Evolutionary conservation across 1,284 basidiomycete species (phyloP).

Genomic region (Ceratobasidium sp.): DNA sequence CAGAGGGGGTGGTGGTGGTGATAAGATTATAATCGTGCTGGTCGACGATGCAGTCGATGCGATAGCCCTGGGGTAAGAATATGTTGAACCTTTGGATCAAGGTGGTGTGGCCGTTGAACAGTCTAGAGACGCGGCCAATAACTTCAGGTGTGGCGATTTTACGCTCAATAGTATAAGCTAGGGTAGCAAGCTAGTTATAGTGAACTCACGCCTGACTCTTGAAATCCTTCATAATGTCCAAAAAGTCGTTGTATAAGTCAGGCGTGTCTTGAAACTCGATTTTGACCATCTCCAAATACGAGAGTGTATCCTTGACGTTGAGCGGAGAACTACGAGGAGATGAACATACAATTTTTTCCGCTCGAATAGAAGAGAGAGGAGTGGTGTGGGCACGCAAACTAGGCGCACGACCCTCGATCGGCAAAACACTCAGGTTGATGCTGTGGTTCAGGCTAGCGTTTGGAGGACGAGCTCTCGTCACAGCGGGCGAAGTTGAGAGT

Average conservation of each 20-base stretch:
- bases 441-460: background rate
- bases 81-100: conserved; percentile 99
- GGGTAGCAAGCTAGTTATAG: conserved; percentile 33
- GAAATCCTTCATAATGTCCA: conserved; percentile 99
- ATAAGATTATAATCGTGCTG: conserved; percentile 86
- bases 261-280: conserved; percentile 92
- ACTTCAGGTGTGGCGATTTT: conserved; percentile 99
- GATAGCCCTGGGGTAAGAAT: conserved; percentile 96
- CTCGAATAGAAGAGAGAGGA: conserved; percentile 19
- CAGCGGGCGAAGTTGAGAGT: background rate
- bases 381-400: conserved; percentile 21
- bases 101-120: conserved; percentile 93
- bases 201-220: conserved; percentile 87
- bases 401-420: background rate
- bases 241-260: conserved; percentile 96
- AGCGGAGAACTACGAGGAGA: conserved; percentile 61
- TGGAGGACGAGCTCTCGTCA: background rate
- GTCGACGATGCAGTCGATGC: conserved; percentile 87
- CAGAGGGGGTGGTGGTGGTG: conserved; percentile 94
- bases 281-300: conserved; percentile 97
- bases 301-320: conserved; percentile 93
- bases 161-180: conserved; percentile 44
- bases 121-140: conserved; percentile 94
- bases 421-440: conserved; percentile 30
- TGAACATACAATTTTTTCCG: conserved; percentile 8